phyloP scores from a whole-genome alignment of 805 yeast genomes.

The Pichia heedii region DNA sequence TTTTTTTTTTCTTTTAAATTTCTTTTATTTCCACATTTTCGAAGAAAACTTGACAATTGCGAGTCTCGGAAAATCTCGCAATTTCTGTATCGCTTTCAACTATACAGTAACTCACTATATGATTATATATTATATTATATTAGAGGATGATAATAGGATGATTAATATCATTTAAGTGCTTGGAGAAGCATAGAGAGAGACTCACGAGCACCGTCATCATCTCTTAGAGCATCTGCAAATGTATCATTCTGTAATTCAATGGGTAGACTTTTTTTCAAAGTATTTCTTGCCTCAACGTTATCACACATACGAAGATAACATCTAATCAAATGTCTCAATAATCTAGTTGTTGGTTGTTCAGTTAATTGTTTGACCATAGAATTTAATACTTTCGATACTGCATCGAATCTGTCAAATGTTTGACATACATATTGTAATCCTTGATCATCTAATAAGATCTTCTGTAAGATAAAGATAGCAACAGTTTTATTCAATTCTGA shows the following conservation, averaged over 20 bases:
- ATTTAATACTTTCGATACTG: conserved; percentile 81
- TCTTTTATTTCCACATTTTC: too few relatives aligned
- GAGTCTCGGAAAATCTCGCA: too few relatives aligned
- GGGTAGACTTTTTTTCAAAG: conserved; percentile 75
- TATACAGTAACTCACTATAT: too few relatives aligned
- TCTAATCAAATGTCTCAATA: conserved; percentile 86
- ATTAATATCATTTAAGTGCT: conserved; percentile 26
- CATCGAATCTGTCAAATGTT: conserved; percentile 88
- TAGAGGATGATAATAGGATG: too few relatives aligned
- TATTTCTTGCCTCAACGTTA: conserved; percentile 82
- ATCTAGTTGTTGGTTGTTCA: conserved; percentile 67
- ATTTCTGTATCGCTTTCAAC: too few relatives aligned
- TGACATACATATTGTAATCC: conserved; percentile 92
- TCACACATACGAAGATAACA: conserved; percentile 88
- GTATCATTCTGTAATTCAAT: conserved; percentile 84
- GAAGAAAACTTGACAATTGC: too few relatives aligned
- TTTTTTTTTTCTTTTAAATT: too few relatives aligned
- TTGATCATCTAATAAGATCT: conserved; percentile 82
- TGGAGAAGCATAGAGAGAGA: conserved; percentile 77
- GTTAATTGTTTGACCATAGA: conserved; percentile 81
- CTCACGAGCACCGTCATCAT: conserved; percentile 80
- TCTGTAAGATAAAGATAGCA: conserved; percentile 92
- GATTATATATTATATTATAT: too few relatives aligned
- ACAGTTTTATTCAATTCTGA: conserved; percentile 92
- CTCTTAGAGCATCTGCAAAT: conserved; percentile 66